Base-by-base conservation (phyloP, 1,284 basidiomycete species). In the Mycena sp. region DNA sequence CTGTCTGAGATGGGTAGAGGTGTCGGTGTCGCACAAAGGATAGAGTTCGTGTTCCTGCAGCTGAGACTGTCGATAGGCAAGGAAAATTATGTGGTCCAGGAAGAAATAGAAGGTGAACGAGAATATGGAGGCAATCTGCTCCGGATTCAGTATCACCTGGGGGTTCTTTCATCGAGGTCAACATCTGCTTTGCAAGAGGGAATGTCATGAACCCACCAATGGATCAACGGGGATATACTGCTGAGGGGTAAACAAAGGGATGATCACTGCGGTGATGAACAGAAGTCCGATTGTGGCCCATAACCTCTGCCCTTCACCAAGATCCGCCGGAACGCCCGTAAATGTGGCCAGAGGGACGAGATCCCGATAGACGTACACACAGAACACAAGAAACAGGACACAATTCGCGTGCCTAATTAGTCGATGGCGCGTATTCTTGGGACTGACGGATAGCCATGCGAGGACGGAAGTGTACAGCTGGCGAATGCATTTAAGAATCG, bases 121-220 rank as follows among this genome's bases (percentile, higher is more conserved):
- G n/a, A 91, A 75, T 62, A 88, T 81, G 0, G 91, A 88, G 0
- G 90, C 87, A 0, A 89, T 91, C 77, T 93, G 92, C 76, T 93
- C 91, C 4, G 90, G 89, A 79, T 89, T 91, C 3, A 86, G 85
- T 61, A 86, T 76, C 38, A 72, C 79, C 86, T 88, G 62, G 0
- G 82, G 81, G 56, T 82, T 77, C 62, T 76, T 52, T n/a, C 22
- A 14, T n/a, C 13, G 9, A 7, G 3, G 34, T 55, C 18, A 59
- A 38, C 11, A 65, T n/a, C 46, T 37, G 22, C 41, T 70, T 69
- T 55, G 67, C 66, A 65, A 57, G 11, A 20, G 22, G 46, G 22
- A 48, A 37, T 44, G 10, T 22, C 22, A 62, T 54, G 62, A 30
- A 71, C 78, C 67, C 62, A 87, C 88, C 77, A 85, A 77, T 25